Base-by-base conservation (phyloP, 768 basidiomycete genomes). In the Boletus subparvulus region DNA sequence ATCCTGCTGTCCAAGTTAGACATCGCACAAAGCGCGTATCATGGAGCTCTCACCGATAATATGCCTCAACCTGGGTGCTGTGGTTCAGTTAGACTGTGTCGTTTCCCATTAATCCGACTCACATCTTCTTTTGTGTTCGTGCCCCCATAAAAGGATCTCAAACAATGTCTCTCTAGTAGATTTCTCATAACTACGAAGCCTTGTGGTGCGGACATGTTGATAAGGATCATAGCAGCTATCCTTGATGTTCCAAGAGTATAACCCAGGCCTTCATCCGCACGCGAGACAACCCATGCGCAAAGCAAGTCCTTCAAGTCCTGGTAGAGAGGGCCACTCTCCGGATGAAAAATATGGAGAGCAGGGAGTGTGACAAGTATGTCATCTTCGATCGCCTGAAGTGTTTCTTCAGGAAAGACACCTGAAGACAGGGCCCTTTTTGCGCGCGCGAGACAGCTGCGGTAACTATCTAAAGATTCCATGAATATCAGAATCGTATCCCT, bases 151-250 rank as follows among this genome's bases (percentile, higher is more conserved):
- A 96, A 94, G 41, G 88, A 86, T 32, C 90, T 83, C 72, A 95
- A 65, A 69, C 91, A 91, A 73, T 92, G 90, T 56, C 92, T 80
- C 67, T 93, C 89, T 50, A 95, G 72, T 16, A 96, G 73, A 71
- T 96, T 96, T 42, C 92, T 79, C 85, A 95, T 84, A 9, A 88
- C 84, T 43, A 91, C 71, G 68, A 95, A 95, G 0, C 83, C 92
- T 65, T 86, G 84, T 24, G 83, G 81, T 28, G 78, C 75, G 2
- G 90, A 76, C 84, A 95, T 87, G 67, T 28, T 28, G 28, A 28
- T 88, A 40, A 95, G 75, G 45, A 94, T 76, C 90, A 95, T 93
- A 1, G 87, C 93, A 9, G 89, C 93, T 51, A 94, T 79, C 68
- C 83, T 88, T 19, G 90, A 83, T 10, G 79, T 78, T 13, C 90